A percentile compares a stretch with the other conserved stretches of the same genome.
phyloP scores from a whole-genome alignment of 345 rosid species.

The Heritiera fomes region DNA sequence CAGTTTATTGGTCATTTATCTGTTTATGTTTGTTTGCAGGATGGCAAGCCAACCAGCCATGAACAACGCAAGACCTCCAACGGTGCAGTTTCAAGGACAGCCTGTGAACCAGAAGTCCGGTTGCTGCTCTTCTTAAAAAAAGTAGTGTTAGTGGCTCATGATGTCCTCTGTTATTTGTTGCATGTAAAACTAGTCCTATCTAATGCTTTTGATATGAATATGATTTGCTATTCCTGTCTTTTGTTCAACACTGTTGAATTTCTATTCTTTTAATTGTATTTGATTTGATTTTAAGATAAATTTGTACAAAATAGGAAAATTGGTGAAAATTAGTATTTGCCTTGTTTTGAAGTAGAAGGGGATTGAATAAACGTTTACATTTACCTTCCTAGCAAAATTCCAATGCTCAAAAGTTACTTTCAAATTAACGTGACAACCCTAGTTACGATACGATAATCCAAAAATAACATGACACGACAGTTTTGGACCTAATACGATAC shows the following conservation, averaged over 20 bases:
- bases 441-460: too few relatives aligned
- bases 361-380: neutral
- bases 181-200: slow-evolving; percentile 48
- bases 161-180: slow-evolving; percentile 29
- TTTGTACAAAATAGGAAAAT: slow-evolving; percentile 58
- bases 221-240: slow-evolving; percentile 30
- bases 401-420: neutral
- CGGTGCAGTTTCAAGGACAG: slow-evolving; percentile 91
- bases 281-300: slow-evolving; percentile 35
- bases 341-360: too few relatives aligned
- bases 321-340: neutral
- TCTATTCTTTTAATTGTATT: slow-evolving; percentile 56
- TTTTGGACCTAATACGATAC: too few relatives aligned
- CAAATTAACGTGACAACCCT: too few relatives aligned
- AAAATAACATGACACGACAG: too few relatives aligned
- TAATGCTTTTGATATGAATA: slow-evolving; percentile 29
- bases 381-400: neutral
- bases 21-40: slow-evolving; percentile 38
- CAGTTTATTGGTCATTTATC: neutral
- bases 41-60: slow-evolving; percentile 92
- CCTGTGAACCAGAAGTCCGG: slow-evolving; percentile 91
- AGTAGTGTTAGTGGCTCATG: slow-evolving; percentile 18
- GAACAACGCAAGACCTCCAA: slow-evolving; percentile 76
- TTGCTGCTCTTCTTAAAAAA: slow-evolving; percentile 78
- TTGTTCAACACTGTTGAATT: slow-evolving; percentile 29